Base-by-base conservation (phyloP, 495 filamentous ascomycete genomes). In the Tricharina praecox region DNA sequence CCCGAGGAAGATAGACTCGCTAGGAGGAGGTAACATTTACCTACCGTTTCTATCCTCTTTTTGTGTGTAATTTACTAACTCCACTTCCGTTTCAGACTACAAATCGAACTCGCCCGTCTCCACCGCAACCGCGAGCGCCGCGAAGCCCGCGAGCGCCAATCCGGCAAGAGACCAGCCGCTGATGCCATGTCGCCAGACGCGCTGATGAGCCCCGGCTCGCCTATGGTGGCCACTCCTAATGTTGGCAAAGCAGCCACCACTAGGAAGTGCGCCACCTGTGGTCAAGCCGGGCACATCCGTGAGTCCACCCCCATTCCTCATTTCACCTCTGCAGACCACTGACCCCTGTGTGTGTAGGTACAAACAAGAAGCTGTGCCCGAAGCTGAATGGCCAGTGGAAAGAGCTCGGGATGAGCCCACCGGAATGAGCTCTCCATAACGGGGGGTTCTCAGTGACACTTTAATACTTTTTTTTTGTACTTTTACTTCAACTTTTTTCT, bases 241-340 rank as follows among this genome's bases (percentile, higher is more conserved):
- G 59, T 62, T 5, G 46, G 62, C 10, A 59, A 62, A 50, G 67
- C 64, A 2, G 76, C 75, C 8, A 99, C 90, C 1, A 83, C 82
- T 23, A 74, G 92, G 51, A 96, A 95, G 63, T 99, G 90, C 59
- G 88, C 92, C 21, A 96, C 93, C 63, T 99, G 90, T 56, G 88
- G 88, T 25, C 79, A 86, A 56, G 79, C 87, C 18, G 90, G 90
- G 20, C 90, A 99, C 58, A 99, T 99, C 19, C 45, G 58, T 53
- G 45, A 45, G 50, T 50, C 23, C 25, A 25, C 19, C 15, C 15
- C 30, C 13, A 24, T 25, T 18, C 28, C 7, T 47, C 21, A 9
- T 20, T 40, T 2, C 24, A 2, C 16, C 13, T 11, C 23, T 9
- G 2, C 13, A 24, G 41, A 25, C 21, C 10, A 11, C 18, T 23